Percentiles rank a stretch among this genome's conserved stretches.
These are phyloP conservation scores for Chernovozyma sophiae-reginae DNA, from an alignment of 1,139 yeast genomes.

Conservation along the genomic window DNA sequence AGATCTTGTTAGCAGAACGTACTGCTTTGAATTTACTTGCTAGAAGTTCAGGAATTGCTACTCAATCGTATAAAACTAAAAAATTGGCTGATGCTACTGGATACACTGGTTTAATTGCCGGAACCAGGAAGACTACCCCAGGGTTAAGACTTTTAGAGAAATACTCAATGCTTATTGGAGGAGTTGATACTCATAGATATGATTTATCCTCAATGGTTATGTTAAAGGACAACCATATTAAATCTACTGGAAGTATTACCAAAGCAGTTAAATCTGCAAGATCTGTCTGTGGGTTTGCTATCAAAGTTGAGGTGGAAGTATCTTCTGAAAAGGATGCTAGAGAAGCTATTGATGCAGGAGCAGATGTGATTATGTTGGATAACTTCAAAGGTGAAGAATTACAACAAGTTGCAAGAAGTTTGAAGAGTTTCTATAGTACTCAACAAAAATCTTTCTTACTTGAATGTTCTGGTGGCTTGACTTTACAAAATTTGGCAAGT, in stretches of 20 bases:
- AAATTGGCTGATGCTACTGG: conserved; percentile 66
- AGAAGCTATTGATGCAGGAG: conserved; percentile 93
- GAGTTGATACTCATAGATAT: conserved; percentile 88
- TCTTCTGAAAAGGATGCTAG: conserved; percentile 78
- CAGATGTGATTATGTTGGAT: conserved; percentile 94
- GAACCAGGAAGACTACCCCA: conserved; percentile 98
- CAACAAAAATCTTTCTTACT: conserved; percentile 53
- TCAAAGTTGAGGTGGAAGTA: conserved; percentile 91
- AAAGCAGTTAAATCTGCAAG: conserved; percentile 76
- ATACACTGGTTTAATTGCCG: conserved; percentile 82
- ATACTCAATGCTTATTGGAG: conserved; percentile 93
- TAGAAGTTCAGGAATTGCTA: conserved; percentile 87
- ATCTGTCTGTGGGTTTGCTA: conserved; percentile 80
- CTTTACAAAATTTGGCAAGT: conserved; percentile 57
- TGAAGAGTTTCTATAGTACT: conserved; percentile 57
- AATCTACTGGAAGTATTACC: conserved; percentile 90
- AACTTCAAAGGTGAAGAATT: conserved; percentile 72
- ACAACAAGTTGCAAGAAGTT: conserved; percentile 57
- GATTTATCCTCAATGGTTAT: conserved; percentile 93
- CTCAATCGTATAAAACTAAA: conserved; percentile 60
- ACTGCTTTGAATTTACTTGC: conserved; percentile 80
- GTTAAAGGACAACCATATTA: conserved; percentile 92
- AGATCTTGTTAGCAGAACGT: conserved; percentile 78
- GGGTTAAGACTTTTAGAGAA: conserved; percentile 85
- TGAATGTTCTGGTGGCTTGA: conserved; percentile 92